These are phyloP conservation scores for Mucor mucedo DNA, from an alignment of 371 early-diverging fungal species.

Conservation along the genomic window DNA sequence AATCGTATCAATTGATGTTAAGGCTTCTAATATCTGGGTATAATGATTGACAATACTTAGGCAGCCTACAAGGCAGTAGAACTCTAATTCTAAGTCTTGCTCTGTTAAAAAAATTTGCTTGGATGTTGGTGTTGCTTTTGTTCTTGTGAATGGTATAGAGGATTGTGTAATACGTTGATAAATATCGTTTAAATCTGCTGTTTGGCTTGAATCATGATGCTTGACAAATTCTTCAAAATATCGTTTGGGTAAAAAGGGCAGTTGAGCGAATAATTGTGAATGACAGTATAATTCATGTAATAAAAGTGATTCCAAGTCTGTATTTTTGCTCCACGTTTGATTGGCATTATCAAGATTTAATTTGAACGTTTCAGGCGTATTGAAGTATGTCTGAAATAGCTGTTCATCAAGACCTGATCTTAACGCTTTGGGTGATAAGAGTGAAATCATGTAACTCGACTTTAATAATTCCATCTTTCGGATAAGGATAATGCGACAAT, in stretches of 20 bases:
- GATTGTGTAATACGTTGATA: conserved; percentile 26
- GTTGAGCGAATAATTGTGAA: conserved; percentile 34
- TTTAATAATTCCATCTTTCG: conserved; percentile 48
- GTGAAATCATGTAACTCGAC: conserved; percentile 35
- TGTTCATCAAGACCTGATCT: conserved; percentile 31
- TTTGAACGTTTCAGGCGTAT: conserved; percentile 38
- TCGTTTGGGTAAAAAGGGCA: conserved; percentile 44
- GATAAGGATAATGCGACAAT: conserved; percentile 43
- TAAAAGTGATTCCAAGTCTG: conserved; percentile 37
- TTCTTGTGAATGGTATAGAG: not conserved
- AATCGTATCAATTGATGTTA: conserved; percentile 32
- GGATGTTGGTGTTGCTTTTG: not conserved
- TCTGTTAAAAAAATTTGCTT: conserved; percentile 4
- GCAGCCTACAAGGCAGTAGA: conserved; percentile 32
- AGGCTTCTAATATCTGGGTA: conserved; percentile 41
- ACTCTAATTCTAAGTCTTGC: conserved; percentile 23
- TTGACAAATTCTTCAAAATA: conserved; percentile 28
- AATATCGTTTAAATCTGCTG: conserved; percentile 33
- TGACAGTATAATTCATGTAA: conserved; percentile 39
- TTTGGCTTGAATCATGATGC: conserved; percentile 26
- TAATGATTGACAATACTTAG: conserved; percentile 33
- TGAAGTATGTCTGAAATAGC: conserved; percentile 35
- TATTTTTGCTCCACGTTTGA: conserved; percentile 18
- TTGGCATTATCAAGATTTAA: conserved; percentile 23
- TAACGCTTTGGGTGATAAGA: conserved; percentile 33